A percentile compares a stretch with the other conserved stretches of the same genome.
These are phyloP conservation scores for Tolypocladium nubicola DNA, from an alignment of 2,329 filamentous ascomycete species.

Conservation along the genomic window DNA sequence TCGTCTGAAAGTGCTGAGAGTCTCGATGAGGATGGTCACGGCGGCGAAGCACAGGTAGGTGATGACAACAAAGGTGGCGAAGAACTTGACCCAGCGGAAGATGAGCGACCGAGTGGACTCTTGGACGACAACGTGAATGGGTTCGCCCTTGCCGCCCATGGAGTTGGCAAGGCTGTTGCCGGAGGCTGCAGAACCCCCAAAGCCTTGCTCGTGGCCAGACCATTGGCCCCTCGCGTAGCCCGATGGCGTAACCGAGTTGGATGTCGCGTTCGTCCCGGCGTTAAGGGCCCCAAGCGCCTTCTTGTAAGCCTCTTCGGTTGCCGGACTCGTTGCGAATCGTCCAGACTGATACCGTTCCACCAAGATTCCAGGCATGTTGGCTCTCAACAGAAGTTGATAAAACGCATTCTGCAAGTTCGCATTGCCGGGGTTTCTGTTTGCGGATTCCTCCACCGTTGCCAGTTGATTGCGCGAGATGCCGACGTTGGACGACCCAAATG, in stretches of 20 bases:
- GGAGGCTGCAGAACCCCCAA: conserved; percentile 16
- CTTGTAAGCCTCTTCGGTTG: conserved; percentile 68
- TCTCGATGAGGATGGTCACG: conserved; percentile 75
- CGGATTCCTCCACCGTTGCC: conserved; percentile 78
- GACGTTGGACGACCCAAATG: conserved; percentile 29
- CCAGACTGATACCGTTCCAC: conserved; percentile 83
- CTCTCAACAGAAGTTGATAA: conserved; percentile 80
- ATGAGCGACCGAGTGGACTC: conserved; percentile 70
- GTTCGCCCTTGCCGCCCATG: conserved; percentile 66
- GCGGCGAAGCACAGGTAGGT: conserved; percentile 71
- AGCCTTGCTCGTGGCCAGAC: conserved; percentile 17
- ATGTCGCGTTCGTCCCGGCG: conserved; percentile 15
- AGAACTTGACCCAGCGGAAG: conserved; percentile 87
- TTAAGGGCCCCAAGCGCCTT: conserved; percentile 49
- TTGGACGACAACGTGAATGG: conserved; percentile 93
- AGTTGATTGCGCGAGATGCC: conserved; percentile 55
- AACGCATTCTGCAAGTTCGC: conserved; percentile 86
- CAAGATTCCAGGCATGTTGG: conserved; percentile 88
- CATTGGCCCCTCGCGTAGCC: conserved; percentile 15
- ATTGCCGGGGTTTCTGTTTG: conserved; percentile 84
- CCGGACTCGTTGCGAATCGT: conserved; percentile 69
- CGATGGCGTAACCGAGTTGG: conserved; percentile 10
- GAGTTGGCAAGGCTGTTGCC: conserved; percentile 9
- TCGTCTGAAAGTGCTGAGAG: conserved; percentile 68
- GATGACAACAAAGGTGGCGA: conserved; percentile 66